Base-by-base conservation (phyloP, 352 stramenopile species). In the Pythium aquatile region DNA sequence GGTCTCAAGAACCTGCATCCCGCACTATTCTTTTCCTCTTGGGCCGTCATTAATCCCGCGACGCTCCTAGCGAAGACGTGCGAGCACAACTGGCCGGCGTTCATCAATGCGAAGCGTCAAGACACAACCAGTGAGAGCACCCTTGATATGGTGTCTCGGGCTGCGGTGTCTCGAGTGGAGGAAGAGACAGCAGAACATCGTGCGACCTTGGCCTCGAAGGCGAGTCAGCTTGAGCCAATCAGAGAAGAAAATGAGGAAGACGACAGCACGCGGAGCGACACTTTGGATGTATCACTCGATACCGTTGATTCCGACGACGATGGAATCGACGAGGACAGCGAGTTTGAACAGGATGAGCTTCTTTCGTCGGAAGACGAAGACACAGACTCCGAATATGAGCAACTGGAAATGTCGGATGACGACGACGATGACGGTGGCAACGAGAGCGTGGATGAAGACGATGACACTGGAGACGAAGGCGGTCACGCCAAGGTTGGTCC, bases 291-390 rank as follows among this genome's bases (percentile, higher is more conserved):
- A 7, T 67, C 55, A 26, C 55, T 70, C 26, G 49, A 54, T 64
- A 74, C 48, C 3, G 39, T 62, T 11, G 62, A 77, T 13, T 70
- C 54, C 24, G 53, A 26, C 60, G 40, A 58, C 30, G 20, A 13
- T 63, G 35, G 40, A 3, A 42, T 83, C 24, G 77, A 88, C 9
- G 83, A 92, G 55, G 87, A 95, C 26, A 93, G 83, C 60, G 87
- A 95, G 32, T 95, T 90, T 65, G 87, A 95, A 59, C 81, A 84
- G 28, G 87, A 95, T 44, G 87, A 93, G 56, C 68, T 95, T 29
- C 58, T 93, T 13, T 90, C 82, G 9, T 93, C 87, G 0, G 82
- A 88, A 9, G 76, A 70, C 14, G 84, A 88, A 20, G 85, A 78
- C n/a, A 89, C 75, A 49, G 81, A 91, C 42, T 91, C 82, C 0